Base-by-base conservation (phyloP, 345 rosid species). In the Kandelia obovata region DNA sequence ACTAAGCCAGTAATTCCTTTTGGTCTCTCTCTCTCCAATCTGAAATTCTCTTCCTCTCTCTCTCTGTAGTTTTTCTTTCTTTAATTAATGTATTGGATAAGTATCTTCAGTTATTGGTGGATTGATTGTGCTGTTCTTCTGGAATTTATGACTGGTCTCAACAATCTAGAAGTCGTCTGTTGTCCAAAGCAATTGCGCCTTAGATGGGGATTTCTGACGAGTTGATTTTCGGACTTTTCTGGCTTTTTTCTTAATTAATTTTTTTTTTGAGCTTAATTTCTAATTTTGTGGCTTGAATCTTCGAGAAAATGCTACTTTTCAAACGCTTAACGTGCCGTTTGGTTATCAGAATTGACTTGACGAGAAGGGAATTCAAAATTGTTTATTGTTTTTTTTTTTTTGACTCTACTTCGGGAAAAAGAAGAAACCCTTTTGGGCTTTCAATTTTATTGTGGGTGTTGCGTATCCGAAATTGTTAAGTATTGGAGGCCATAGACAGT, bases 1-100 rank as follows among this genome's bases (percentile, higher is more conserved):
- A 7, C 5, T 10, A 10, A 77, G 83, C 78, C 46, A 58, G 69
- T 76, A 27, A 58, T 65, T 47, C 28, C 26, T 21, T 35, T 61
- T 13, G 20, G 3, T 0, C 16, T 46, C 2, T 49, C 17, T 51
- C 51, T 13, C 69, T 39, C 58, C 16, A 37, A 20, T 58, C 31
- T 39, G 2, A 26, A 69, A 46, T 57, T 62, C 2, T 19, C 15
- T 1, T 30, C 62, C 0, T 13, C 6, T 66, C 6, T 23, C 10
- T 65, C 65, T 4, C 6, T 25, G 2, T 28, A 4, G 0, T 58
- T 17, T 23, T 21, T 34, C 49, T 16, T 23, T 7, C 0, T 34
- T 34, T 34, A 21, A 21, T 6, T 34, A 7, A 34, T 34, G 37
- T 34, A 7, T 34, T 34, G n/a, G 59, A 30, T 30, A 65, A 9